phyloP scores from a whole-genome alignment of 2,329 filamentous ascomycete species.

The Paraphaeosphaeria sporulosa region DNA sequence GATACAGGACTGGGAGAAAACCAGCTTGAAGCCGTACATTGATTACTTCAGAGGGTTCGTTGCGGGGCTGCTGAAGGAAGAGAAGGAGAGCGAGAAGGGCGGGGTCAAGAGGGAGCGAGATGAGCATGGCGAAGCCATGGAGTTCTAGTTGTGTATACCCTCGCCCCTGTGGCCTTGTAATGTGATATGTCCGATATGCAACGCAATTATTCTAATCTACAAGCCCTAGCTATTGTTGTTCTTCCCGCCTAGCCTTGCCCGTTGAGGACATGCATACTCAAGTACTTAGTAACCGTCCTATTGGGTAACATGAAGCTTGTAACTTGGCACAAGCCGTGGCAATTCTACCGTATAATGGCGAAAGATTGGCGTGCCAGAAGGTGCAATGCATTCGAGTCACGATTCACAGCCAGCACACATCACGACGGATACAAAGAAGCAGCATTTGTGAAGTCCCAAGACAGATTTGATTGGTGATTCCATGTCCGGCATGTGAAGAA shows the following conservation, averaged over 20 bases:
- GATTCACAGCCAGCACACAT: not conserved
- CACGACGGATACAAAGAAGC: not conserved
- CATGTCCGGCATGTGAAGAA: slow-evolving; percentile 34
- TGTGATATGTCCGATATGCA: not conserved
- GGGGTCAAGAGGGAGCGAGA: slow-evolving; percentile 63
- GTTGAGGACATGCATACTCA: too few species aligned
- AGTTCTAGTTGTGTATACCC: slow-evolving; percentile 38
- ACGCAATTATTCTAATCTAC: not conserved
- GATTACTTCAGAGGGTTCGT: slow-evolving; percentile 90
- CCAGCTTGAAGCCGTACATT: slow-evolving; percentile 88
- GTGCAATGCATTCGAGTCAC: not conserved
- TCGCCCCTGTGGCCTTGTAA: too few species aligned
- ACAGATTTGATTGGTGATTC: slow-evolving; percentile 38
- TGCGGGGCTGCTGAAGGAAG: slow-evolving; percentile 77
- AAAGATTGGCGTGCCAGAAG: too few species aligned
- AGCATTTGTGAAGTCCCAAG: slow-evolving; percentile 19
- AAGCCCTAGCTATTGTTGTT: too few species aligned
- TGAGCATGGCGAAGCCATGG: slow-evolving; percentile 65
- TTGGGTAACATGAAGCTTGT: too few species aligned
- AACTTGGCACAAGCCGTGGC: too few species aligned
- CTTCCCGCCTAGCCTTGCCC: too few species aligned
- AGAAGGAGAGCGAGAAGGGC: slow-evolving; percentile 55
- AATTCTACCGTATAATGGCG: too few species aligned
- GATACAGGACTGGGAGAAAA: slow-evolving; percentile 94
- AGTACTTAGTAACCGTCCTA: too few species aligned